A percentile compares a stretch with the other conserved stretches of the same genome.
These are phyloP conservation scores for Candida ponderosae DNA, from an alignment of 805 yeast species.

Conservation along the genomic window DNA sequence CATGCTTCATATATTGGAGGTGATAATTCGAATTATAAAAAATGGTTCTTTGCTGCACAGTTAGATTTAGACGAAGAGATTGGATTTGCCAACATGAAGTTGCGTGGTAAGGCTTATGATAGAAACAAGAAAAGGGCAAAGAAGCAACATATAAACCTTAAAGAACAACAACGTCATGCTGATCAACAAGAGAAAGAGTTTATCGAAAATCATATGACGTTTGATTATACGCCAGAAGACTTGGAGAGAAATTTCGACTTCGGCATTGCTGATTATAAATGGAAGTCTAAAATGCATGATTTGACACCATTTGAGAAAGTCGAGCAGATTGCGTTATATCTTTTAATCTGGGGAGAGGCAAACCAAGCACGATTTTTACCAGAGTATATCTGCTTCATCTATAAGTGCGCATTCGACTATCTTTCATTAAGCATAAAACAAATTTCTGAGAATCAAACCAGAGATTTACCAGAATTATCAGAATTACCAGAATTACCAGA, in stretches of 20 bases:
- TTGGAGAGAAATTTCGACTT: conserved; percentile 33
- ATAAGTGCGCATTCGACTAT: conserved; percentile 70
- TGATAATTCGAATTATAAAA: conserved; percentile 73
- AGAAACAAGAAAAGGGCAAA: conserved; percentile 38
- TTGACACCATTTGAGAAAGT: conserved; percentile 42
- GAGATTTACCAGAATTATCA: conserved; percentile 17
- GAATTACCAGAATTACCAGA: too few species aligned
- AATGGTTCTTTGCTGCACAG: conserved; percentile 90
- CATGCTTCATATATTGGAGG: conserved; percentile 95
- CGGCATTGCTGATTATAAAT: conserved; percentile 67
- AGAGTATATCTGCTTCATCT: conserved; percentile 78
- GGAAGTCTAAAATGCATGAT: conserved; percentile 43
- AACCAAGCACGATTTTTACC: conserved; percentile 82
- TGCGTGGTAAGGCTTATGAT: conserved; percentile 36
- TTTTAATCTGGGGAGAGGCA: conserved; percentile 88
- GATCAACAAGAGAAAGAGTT: conserved; percentile 41
- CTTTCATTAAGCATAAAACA: too few species aligned
- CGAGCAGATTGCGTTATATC: conserved; percentile 60
- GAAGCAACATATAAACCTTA: conserved; percentile 25
- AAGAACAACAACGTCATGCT: conserved; percentile 29
- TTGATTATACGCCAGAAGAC: conserved; percentile 38
- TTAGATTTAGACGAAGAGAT: conserved; percentile 65
- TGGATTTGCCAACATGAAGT: conserved; percentile 49
- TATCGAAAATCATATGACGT: conserved; percentile 40
- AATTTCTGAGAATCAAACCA: conserved; percentile 63